Evolutionary conservation across 495 filamentous ascomycete genomes (phyloP).

Genomic region (Talaromyces ruber): DNA sequence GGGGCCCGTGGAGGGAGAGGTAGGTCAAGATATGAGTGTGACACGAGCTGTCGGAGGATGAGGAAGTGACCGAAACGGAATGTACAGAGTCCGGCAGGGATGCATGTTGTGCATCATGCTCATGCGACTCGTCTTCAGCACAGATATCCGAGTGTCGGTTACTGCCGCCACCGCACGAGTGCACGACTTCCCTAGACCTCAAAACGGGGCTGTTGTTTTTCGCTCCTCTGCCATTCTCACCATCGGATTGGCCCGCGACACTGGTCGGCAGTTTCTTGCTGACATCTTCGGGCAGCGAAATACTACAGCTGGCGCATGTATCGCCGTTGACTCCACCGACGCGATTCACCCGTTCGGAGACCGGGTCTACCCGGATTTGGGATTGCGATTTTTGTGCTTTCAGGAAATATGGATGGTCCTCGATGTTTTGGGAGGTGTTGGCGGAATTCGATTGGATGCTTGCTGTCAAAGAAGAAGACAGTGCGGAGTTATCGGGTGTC

Average conservation of each 20-base stretch:
- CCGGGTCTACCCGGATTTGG: slow-evolving; percentile 4
- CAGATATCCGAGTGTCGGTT: slow-evolving; percentile 22
- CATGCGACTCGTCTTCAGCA: slow-evolving; percentile 26
- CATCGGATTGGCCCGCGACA: slow-evolving; percentile 38
- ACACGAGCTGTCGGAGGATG: slow-evolving; percentile 35
- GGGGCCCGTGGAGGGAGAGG: slow-evolving; percentile 73
- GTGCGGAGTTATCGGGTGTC: slow-evolving; percentile 8
- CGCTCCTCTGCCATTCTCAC: slow-evolving; percentile 22
- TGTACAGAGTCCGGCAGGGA: slow-evolving; percentile 37
- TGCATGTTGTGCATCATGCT: slow-evolving; percentile 28
- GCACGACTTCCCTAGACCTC: slow-evolving; percentile 42
- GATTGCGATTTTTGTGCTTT: slow-evolving; percentile 22
- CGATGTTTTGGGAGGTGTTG: slow-evolving; percentile 27
- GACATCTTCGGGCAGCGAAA: slow-evolving; percentile 45
- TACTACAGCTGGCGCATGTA: slow-evolving; percentile 50
- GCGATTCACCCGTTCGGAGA: slow-evolving; percentile 23
- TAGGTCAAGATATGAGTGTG: slow-evolving; percentile 83
- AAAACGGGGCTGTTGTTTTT: slow-evolving; percentile 47
- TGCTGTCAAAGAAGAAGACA: slow-evolving; percentile 2
- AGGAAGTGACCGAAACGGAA: slow-evolving; percentile 28
- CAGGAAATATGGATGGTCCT: slow-evolving; percentile 38
- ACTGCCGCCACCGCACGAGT: slow-evolving; percentile 29
- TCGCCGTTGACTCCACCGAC: slow-evolving; percentile 32
- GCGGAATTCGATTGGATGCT: slow-evolving; percentile 4
- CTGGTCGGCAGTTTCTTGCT: slow-evolving; percentile 46